Conservation (phyloP, 2,329 filamentous ascomycete species). For the Cadophora sp. region DNA sequence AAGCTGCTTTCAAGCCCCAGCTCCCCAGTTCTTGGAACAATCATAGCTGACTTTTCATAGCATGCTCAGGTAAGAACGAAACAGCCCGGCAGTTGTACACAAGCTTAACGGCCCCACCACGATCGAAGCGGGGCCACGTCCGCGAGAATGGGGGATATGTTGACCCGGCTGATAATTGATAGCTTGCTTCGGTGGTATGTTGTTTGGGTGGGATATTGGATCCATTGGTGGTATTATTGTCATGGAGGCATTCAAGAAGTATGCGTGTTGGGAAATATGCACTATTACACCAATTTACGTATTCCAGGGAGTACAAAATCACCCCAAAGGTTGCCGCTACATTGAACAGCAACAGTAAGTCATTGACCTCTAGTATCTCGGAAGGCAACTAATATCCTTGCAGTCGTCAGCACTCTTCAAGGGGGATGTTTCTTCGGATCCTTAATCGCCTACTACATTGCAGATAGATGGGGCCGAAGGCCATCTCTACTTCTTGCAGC, state of each 20-base stretch:
- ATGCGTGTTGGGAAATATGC: too few relatives aligned
- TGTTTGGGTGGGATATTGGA: constrained; percentile 66
- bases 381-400: not conserved
- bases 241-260: constrained; percentile 66
- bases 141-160: not conserved
- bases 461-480: constrained; percentile 44
- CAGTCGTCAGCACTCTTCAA: constrained; percentile 74
- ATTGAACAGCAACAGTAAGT: constrained; percentile 58
- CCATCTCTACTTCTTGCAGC: constrained; percentile 60
- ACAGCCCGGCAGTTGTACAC: not conserved
- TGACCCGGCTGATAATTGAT: constrained; percentile 19
- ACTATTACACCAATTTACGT: not conserved
- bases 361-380: too few relatives aligned
- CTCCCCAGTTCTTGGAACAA: not conserved
- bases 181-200: constrained; percentile 72
- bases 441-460: constrained; percentile 52
- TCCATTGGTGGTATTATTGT: constrained; percentile 80
- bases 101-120: not conserved
- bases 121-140: not conserved
- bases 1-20: not conserved
- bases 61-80: constrained; percentile 48
- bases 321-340: constrained; percentile 51
- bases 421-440: constrained; percentile 72
- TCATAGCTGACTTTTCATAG: constrained; percentile 51
- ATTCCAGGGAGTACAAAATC: constrained; percentile 47